Base-by-base conservation (phyloP, 176 grass and related monocot species). In the Eremochloa ophiuroides region DNA sequence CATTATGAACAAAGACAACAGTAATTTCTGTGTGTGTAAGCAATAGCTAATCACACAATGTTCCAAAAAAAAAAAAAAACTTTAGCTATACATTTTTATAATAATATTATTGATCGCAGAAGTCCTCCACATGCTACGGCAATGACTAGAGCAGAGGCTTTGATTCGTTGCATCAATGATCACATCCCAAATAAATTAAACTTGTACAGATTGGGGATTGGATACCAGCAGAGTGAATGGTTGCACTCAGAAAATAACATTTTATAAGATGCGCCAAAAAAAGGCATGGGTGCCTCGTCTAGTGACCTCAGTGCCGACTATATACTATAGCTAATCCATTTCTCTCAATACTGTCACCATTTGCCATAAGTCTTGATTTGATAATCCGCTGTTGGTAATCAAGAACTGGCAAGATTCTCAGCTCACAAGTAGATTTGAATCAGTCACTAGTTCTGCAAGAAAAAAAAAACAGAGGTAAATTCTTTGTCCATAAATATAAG, bases 401-500 rank as follows among this genome's bases (percentile, higher is more conserved):
- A 76, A 27, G 42, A 87, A 79, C 64, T 31, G 44, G 30, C 47
- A 81, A 81, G 80, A 22, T 71, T 53, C 22, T 63, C 66, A 71
- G 77, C 22, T 73, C 44, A 64, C 60, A 73, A 29, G 25, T 26
- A 40, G 22, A 29, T 63, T 55, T 73, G 16, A 56, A 66, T 89
- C 83, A 85, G 16, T 85, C 78, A 13, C 73, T 82, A 18, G 29
- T 85, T 85, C 87, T 89, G 83, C 73, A 82, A 72, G 62, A 50
- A 15, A 55, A 66, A n/a, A n/a, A 7, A 10, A 47, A 34, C 3
- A 55, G 1, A 39, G 17, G 18, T 56, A 76, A 35, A 56, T 43
- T 71, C 35, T 65, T 30, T 84, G 17, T 25, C 22, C 7, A 17
- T 16, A 40, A 48, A 74, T 34, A 58, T 67, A 29, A 68, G 59